These are phyloP conservation scores for Botrytis medusae DNA, from an alignment of 2,329 filamentous ascomycete genomes.

Conservation along the genomic window DNA sequence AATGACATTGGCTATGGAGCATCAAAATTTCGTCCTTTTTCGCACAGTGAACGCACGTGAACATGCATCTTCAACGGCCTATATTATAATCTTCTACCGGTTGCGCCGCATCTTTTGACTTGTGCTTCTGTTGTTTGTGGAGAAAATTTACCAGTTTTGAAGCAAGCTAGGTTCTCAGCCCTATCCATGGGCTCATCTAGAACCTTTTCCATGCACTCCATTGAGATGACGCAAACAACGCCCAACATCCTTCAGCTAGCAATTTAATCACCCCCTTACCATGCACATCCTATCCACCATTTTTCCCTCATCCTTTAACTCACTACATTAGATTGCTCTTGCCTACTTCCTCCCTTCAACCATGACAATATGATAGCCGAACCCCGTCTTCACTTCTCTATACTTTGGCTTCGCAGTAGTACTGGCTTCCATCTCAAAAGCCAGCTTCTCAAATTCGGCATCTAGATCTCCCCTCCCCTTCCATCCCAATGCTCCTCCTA, in stretches of 20 bases:
- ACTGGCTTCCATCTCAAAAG: constrained; percentile 67
- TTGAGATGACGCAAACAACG: not conserved
- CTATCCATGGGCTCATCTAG: constrained; percentile 9
- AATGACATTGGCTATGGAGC: constrained; percentile 38
- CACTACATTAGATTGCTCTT: not conserved
- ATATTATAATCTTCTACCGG: not conserved
- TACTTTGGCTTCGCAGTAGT: constrained; percentile 63
- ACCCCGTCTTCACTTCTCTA: constrained; percentile 70
- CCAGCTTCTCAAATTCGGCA: constrained; percentile 69
- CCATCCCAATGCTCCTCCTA: constrained; percentile 72
- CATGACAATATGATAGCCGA: constrained; percentile 81
- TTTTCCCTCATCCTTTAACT: not conserved
- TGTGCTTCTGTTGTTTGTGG: not conserved
- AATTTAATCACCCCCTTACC: not conserved
- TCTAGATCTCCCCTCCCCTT: constrained; percentile 68
- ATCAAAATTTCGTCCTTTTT: constrained; percentile 2
- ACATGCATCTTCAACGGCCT: not conserved
- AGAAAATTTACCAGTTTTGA: not conserved
- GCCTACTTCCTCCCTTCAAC: constrained; percentile 48
- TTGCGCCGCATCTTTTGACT: not conserved
- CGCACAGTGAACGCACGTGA: constrained; percentile 9
- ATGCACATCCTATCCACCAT: not conserved
- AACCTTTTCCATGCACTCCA: not conserved
- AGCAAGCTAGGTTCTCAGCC: constrained; percentile 3
- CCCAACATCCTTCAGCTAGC: not conserved